These are phyloP conservation scores for Silene latifolia DNA, from an alignment of 148 eudicot species.

Conservation along the genomic window DNA sequence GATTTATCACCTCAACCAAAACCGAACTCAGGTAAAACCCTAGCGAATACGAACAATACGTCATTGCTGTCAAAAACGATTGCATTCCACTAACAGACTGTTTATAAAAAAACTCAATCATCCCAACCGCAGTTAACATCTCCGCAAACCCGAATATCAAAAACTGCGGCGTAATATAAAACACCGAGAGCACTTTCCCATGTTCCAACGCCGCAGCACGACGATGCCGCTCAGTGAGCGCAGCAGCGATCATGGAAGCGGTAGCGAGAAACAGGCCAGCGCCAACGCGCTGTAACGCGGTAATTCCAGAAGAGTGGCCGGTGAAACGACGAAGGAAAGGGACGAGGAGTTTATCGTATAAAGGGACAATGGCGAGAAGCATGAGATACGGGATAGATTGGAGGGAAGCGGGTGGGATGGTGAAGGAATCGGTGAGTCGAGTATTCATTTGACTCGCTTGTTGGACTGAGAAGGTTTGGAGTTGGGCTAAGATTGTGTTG, in stretches of 20 bases:
- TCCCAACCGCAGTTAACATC: constrained; percentile 86
- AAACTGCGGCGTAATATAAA: constrained; percentile 78
- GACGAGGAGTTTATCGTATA: constrained; percentile 68
- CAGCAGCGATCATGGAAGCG: constrained; percentile 79
- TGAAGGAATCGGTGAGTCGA: constrained; percentile 45
- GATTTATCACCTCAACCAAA: constrained; percentile 63
- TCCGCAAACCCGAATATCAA: constrained; percentile 84
- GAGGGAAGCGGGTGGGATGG: constrained; percentile 88
- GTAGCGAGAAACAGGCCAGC: constrained; percentile 68
- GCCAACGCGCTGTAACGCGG: constrained; percentile 74
- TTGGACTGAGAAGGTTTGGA: constrained; percentile 94
- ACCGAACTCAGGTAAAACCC: constrained; percentile 85
- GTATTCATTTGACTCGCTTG: constrained; percentile 87
- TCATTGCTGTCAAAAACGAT: constrained; percentile 68
- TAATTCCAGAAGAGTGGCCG: constrained; percentile 58
- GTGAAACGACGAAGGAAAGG: constrained; percentile 66
- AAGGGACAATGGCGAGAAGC: constrained; percentile 73
- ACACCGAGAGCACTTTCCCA: constrained; percentile 40
- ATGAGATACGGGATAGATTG: constrained; percentile 89
- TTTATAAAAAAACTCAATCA: constrained; percentile 87
- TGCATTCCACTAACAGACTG: constrained; percentile 79
- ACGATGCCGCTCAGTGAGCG: constrained; percentile 53
- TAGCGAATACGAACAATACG: constrained; percentile 84
- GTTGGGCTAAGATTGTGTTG: constrained; percentile 90
- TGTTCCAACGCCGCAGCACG: constrained; percentile 26